Conservation (phyloP, 129 eudicot genomes). For the Rutidosis leptorrhynchoides region DNA sequence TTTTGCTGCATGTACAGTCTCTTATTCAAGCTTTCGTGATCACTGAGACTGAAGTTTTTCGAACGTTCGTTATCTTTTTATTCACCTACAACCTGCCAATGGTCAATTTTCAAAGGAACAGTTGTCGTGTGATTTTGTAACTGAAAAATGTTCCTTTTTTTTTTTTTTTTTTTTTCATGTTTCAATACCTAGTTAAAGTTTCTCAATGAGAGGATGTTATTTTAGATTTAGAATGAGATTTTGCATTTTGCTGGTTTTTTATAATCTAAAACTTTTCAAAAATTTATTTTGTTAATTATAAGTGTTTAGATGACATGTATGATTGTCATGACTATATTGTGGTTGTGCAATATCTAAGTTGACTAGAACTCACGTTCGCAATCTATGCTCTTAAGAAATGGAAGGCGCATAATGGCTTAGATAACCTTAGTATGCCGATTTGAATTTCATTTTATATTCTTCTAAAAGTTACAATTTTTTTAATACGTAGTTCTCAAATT, state of each 20-base stretch:
- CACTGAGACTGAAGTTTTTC: slow-evolving; percentile 55
- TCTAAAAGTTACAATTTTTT: too few relatives aligned
- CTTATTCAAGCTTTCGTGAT: slow-evolving; percentile 97
- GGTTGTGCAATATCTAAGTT: too few relatives aligned
- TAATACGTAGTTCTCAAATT: neutral
- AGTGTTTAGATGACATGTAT: neutral
- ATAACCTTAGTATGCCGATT: too few relatives aligned
- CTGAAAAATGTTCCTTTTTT: neutral
- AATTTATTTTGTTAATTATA: slow-evolving; percentile 1
- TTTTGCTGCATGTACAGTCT: slow-evolving; percentile 87
- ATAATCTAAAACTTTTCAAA: neutral
- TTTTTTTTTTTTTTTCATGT: neutral
- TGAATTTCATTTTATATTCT: too few relatives aligned
- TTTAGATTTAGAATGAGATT: slow-evolving; percentile 8
- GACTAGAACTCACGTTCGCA: too few relatives aligned
- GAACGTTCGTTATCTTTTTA: neutral
- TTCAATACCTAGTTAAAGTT: neutral
- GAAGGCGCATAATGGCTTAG: too few relatives aligned
- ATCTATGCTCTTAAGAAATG: too few relatives aligned
- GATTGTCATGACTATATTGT: neutral
- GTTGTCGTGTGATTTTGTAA: too few relatives aligned
- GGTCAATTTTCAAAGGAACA: neutral
- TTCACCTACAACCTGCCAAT: neutral
- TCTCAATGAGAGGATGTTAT: neutral
- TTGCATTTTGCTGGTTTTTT: slow-evolving; percentile 9